phyloP scores from a whole-genome alignment of 352 stramenopile species.

The Chrysophaeum taylorii region DNA sequence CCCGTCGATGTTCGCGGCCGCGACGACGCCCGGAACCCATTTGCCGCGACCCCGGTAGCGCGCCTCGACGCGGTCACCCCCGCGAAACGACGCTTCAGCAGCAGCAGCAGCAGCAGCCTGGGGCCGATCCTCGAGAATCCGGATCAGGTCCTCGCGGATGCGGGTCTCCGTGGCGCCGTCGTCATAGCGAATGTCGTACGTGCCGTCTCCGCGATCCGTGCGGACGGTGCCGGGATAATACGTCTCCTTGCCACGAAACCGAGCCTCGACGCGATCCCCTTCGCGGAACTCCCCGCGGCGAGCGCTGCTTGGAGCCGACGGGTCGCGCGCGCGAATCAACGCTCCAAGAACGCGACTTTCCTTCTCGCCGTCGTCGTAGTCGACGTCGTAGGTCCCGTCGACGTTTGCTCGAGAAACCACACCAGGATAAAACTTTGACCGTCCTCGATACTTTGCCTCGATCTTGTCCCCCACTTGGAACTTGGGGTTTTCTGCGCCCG shows the following conservation, averaged over 20 bases:
- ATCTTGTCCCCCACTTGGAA: constrained; percentile 10
- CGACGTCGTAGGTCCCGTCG: constrained; percentile 52
- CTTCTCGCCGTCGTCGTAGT: constrained; percentile 50
- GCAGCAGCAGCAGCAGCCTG: not conserved
- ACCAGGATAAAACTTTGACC: constrained; percentile 40
- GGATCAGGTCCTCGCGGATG: constrained; percentile 28
- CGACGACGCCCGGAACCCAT: constrained; percentile 31
- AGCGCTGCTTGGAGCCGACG: not conserved
- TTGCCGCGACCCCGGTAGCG: constrained; percentile 26
- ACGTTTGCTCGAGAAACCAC: constrained; percentile 39
- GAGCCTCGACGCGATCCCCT: constrained; percentile 16
- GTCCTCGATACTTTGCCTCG: constrained; percentile 32
- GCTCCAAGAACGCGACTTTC: constrained; percentile 31
- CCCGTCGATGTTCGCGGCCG: constrained; percentile 32
- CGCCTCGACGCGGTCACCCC: constrained; percentile 26
- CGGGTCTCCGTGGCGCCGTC: constrained; percentile 32
- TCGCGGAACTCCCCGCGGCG: constrained; percentile 3
- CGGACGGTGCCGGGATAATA: constrained; percentile 21
- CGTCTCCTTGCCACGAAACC: constrained; percentile 21
- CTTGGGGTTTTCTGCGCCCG: not conserved
- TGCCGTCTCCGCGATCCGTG: constrained; percentile 23
- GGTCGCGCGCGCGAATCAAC: not conserved
- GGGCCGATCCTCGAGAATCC: not conserved
- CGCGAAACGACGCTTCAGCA: not conserved
- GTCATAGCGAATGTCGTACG: constrained; percentile 32